Evolutionary conservation across 2,329 filamentous ascomycete genomes (phyloP).

Genomic region (Pseudogymnoascus sp.): DNA sequence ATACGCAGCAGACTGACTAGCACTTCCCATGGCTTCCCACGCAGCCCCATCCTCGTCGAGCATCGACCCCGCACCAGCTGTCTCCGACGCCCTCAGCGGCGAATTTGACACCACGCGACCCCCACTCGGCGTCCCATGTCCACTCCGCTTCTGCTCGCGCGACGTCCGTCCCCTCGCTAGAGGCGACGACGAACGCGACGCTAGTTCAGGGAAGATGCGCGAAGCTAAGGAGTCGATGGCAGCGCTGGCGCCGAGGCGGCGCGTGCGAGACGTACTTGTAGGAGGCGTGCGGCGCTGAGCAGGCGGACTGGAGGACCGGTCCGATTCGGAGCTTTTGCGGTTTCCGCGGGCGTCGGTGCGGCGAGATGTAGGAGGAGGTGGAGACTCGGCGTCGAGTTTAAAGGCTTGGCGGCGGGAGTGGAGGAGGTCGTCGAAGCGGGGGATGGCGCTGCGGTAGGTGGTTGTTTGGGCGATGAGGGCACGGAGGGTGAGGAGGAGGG

Average conservation of each 20-base stretch:
- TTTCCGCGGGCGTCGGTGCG: constrained; percentile 26
- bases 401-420: constrained; percentile 57
- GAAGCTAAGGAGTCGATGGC: constrained; percentile 54
- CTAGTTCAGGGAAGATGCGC: constrained; percentile 47
- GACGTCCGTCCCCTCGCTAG: neutral
- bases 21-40: constrained; percentile 8
- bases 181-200: constrained; percentile 25
- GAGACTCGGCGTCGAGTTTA: constrained; percentile 46
- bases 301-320: neutral
- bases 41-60: neutral
- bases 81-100: neutral
- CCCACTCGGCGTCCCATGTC: neutral
- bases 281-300: neutral
- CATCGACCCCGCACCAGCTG: neutral
- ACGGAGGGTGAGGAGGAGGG: constrained; percentile 49
- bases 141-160: constrained; percentile 1
- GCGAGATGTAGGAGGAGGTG: constrained; percentile 26
- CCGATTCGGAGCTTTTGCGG: constrained; percentile 35
- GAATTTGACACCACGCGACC: neutral
- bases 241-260: neutral
- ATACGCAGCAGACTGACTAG: constrained; percentile 49
- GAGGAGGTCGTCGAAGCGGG: constrained; percentile 64
- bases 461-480: constrained; percentile 53
- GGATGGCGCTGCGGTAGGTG: constrained; percentile 53
- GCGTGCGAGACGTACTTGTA: neutral